Percentiles rank a stretch among this genome's conserved stretches.
Conservation (phyloP, 1,139 yeast species). For the Taphrina pruni region DNA sequence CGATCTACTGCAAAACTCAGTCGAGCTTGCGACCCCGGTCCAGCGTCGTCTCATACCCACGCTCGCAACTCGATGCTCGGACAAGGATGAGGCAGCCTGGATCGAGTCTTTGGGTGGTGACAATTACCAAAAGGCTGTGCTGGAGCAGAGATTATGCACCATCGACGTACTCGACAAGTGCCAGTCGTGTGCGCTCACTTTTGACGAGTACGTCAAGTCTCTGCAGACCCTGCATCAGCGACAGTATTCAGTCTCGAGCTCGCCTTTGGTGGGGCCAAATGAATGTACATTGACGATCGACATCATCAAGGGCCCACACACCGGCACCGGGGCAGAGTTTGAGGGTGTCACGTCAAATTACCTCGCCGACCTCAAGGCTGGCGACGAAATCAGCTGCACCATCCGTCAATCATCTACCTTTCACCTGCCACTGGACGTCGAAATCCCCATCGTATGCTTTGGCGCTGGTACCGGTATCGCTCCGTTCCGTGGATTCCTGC, state of each 20-base stretch:
- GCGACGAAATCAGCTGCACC: conserved; percentile 37
- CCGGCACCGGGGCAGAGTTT: conserved; percentile 29
- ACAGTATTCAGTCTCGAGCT: conserved; percentile 40
- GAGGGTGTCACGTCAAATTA: conserved; percentile 37
- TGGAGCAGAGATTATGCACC: conserved; percentile 31
- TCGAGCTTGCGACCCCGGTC: conserved; percentile 36
- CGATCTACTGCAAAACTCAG: conserved; percentile 28
- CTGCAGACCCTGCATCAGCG: conserved; percentile 35
- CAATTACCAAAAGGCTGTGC: conserved; percentile 28
- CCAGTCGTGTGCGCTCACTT: conserved; percentile 26
- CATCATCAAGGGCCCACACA: conserved; percentile 27
- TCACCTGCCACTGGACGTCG: conserved; percentile 31
- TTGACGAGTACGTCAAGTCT: conserved; percentile 28
- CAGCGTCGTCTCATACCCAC: conserved; percentile 22
- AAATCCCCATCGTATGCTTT: conserved; percentile 36
- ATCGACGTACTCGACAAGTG: conserved; percentile 38
- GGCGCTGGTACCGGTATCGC: conserved; percentile 78
- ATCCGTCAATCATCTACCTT: conserved; percentile 36
- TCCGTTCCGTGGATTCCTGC: conserved; percentile 92
- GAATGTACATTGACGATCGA: conserved; percentile 34
- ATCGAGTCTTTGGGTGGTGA: conserved; percentile 38
- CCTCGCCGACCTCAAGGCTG: conserved; percentile 29
- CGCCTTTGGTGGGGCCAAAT: conserved; percentile 34
- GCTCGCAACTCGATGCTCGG: conserved; percentile 18
- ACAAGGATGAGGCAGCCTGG: conserved; percentile 18